These are phyloP conservation scores for Hypoxylon cercidicola DNA, from an alignment of 495 filamentous ascomycete genomes.

Conservation along the genomic window DNA sequence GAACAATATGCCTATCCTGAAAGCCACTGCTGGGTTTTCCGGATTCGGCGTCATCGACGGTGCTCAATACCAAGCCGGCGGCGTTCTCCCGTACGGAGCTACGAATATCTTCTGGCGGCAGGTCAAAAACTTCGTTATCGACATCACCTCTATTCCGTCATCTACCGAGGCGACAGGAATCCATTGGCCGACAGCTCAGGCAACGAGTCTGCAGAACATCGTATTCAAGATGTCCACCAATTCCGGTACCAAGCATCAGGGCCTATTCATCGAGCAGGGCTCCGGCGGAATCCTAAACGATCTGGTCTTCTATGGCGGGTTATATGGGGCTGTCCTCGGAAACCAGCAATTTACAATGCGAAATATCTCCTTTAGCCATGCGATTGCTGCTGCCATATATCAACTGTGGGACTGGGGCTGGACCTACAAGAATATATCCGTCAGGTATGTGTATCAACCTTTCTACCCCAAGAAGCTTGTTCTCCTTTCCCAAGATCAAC, in stretches of 20 bases:
- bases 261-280: slow-evolving; percentile 78
- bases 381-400: slow-evolving; percentile 62
- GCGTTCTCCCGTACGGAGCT: slow-evolving; percentile 52
- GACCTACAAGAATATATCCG: slow-evolving; percentile 75
- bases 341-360: slow-evolving; percentile 87
- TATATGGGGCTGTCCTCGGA: slow-evolving; percentile 69
- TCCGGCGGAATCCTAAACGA: slow-evolving; percentile 81
- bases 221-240: slow-evolving; percentile 70
- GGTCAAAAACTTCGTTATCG: slow-evolving; percentile 77
- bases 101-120: slow-evolving; percentile 83
- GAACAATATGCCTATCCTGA: slow-evolving; percentile 69
- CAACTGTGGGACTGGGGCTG: slow-evolving; percentile 64
- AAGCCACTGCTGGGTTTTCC: slow-evolving; percentile 69
- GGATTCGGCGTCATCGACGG: slow-evolving; percentile 71
- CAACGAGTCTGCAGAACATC: slow-evolving; percentile 79
- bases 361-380: slow-evolving; percentile 72
- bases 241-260: slow-evolving; percentile 71
- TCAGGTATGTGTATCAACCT: slow-evolving; percentile 49
- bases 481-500: not conserved
- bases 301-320: slow-evolving; percentile 75
- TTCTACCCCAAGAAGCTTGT: not conserved
- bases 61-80: slow-evolving; percentile 53
- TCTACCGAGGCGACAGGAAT: slow-evolving; percentile 69
- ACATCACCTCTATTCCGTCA: slow-evolving; percentile 68
- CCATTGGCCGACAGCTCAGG: slow-evolving; percentile 82